phyloP scores from a whole-genome alignment of 177 flowering plant genomes.

The Tripterygium wilfordii region DNA sequence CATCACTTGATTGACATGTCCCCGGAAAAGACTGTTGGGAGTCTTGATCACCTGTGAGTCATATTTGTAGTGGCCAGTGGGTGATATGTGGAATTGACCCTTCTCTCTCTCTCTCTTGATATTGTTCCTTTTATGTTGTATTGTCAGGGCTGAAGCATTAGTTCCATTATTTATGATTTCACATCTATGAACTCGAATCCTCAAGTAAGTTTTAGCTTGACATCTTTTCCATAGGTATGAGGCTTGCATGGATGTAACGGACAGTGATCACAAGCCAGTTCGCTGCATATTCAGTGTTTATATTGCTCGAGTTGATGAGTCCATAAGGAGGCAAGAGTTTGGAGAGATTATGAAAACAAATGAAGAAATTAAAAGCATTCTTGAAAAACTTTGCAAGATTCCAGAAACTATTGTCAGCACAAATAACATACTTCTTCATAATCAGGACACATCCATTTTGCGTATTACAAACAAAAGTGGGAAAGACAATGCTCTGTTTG shows the following conservation, averaged over 20 bases:
- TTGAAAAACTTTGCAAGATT: slow-evolving; percentile 38
- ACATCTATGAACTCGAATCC: too few relatives aligned
- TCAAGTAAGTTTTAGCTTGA: too few relatives aligned
- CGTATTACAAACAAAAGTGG: slow-evolving; percentile 63
- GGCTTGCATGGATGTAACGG: slow-evolving; percentile 94
- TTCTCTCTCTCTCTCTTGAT: too few relatives aligned
- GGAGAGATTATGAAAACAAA: slow-evolving; percentile 59
- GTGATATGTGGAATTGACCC: too few relatives aligned
- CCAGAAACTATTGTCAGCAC: slow-evolving; percentile 79
- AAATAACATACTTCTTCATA: slow-evolving; percentile 63
- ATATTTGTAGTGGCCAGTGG: too few relatives aligned
- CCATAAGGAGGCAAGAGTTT: slow-evolving; percentile 72
- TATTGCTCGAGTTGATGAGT: slow-evolving; percentile 73
- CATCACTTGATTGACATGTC: too few relatives aligned
- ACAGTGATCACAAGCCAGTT: slow-evolving; percentile 99
- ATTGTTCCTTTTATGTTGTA: too few relatives aligned
- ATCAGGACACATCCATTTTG: slow-evolving; percentile 58
- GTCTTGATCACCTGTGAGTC: too few relatives aligned
- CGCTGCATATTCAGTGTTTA: slow-evolving; percentile 64
- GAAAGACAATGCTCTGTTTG: slow-evolving; percentile 44
- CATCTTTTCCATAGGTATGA: slow-evolving; percentile 58
- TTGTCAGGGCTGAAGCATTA: too few relatives aligned
- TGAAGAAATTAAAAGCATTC: slow-evolving; percentile 36
- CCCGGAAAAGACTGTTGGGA: too few relatives aligned
- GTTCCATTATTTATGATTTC: too few relatives aligned